Evolutionary conservation across 805 yeast species (phyloP).

Genomic region (Nakazawaea populi): DNA sequence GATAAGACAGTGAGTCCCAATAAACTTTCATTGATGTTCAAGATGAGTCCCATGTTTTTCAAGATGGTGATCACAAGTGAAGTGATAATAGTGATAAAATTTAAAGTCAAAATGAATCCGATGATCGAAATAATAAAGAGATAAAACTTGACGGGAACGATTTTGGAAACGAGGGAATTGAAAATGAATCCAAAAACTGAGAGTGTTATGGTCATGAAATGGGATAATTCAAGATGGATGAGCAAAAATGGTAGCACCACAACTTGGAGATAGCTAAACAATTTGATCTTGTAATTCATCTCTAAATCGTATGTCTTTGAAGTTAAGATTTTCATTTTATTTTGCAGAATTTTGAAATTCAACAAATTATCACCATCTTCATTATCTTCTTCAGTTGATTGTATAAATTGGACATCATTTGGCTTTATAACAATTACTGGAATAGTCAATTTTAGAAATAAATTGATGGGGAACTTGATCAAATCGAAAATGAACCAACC

Average conservation of each 20-base stretch:
- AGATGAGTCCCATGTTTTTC: constrained; percentile 39
- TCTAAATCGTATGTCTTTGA: background rate
- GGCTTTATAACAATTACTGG: constrained; percentile 2
- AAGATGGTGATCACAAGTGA: constrained; percentile 24
- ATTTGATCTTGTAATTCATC: background rate
- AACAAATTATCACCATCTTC: background rate
- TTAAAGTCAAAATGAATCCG: constrained; percentile 24
- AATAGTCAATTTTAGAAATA: constrained; percentile 2
- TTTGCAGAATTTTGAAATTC: background rate
- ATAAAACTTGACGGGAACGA: background rate
- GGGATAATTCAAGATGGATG: background rate
- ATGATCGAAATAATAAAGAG: constrained; percentile 16
- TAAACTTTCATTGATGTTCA: constrained; percentile 38
- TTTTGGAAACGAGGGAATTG: background rate
- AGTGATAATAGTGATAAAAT: constrained; percentile 24
- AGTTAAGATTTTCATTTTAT: background rate
- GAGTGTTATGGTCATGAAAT: background rate
- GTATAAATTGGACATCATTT: background rate
- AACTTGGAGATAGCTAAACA: constrained; percentile 3
- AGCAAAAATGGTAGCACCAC: constrained; percentile 2
- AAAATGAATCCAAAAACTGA: background rate
- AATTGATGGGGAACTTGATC: constrained; percentile 2
- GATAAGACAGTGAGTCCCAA: constrained; percentile 44
- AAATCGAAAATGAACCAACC: background rate
- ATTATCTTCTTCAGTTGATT: background rate